Conservation (phyloP, 495 filamentous ascomycete species). For the Cercophora scortea region DNA sequence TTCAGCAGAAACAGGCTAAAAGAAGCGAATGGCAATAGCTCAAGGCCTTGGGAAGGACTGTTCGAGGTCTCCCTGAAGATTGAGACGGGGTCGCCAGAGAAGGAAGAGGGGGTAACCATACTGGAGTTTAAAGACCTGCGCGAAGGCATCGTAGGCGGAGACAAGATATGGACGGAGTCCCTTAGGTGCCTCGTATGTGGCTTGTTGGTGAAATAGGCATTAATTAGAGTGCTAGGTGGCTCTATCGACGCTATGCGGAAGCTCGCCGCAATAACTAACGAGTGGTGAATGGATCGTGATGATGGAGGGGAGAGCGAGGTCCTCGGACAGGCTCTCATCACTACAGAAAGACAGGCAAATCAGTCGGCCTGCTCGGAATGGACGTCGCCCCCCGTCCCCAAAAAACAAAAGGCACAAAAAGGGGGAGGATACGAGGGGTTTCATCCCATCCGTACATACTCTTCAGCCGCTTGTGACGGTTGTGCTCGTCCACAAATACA, state of each 20-base stretch:
- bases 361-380: conserved; percentile 4
- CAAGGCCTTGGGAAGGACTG: conserved; percentile 34
- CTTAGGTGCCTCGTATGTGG: conserved; percentile 36
- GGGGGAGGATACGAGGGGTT: neutral
- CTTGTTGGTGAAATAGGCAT: conserved; percentile 24
- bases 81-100: conserved; percentile 5
- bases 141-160: conserved; percentile 30
- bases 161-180: conserved; percentile 39
- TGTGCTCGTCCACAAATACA: conserved; percentile 99
- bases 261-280: no score
- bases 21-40: conserved; percentile 16
- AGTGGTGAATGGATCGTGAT: no score
- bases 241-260: neutral
- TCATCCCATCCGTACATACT: conserved; percentile 45
- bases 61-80: conserved; percentile 33
- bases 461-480: conserved; percentile 94
- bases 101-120: conserved; percentile 18
- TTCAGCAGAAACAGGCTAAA: conserved; percentile 19
- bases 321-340: conserved; percentile 98
- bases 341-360: conserved; percentile 38
- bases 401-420: neutral
- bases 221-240: neutral
- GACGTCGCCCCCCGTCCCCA: no score
- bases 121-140: conserved; percentile 38
- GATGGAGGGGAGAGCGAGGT: no score